Evolutionary conservation across 768 basidiomycete genomes (phyloP).

Genomic region (Crepidotus variabilis): DNA sequence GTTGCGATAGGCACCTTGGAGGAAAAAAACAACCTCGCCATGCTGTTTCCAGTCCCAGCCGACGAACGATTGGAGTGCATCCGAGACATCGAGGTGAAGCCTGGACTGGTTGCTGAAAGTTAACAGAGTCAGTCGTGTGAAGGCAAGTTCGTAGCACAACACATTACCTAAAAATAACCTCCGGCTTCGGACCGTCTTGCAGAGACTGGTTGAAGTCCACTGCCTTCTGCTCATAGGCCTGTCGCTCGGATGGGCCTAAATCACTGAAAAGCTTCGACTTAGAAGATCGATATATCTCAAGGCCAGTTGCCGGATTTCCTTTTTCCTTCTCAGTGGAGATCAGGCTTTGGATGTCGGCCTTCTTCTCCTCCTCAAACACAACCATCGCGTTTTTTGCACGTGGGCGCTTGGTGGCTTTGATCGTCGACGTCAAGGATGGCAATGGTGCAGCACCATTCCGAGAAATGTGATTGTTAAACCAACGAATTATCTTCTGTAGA

Average conservation of each 20-base stretch:
- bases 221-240: background rate
- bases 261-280: background rate
- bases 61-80: background rate
- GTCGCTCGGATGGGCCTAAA: background rate
- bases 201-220: background rate
- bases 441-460: background rate
- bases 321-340: background rate
- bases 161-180: background rate
- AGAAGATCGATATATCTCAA: background rate
- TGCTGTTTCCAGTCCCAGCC: conserved; percentile 6
- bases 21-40: conserved; percentile 3
- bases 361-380: conserved; percentile 2
- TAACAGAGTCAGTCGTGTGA: background rate
- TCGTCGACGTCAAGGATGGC: background rate
- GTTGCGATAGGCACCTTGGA: conserved; percentile 6
- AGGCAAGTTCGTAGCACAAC: background rate
- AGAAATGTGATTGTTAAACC: background rate
- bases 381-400: background rate
- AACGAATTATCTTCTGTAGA: background rate
- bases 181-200: background rate
- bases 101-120: conserved; percentile 1
- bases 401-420: background rate
- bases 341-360: background rate
- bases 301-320: background rate
- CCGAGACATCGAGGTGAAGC: background rate